Evolutionary conservation across 768 basidiomycete genomes (phyloP), one percentile per base, ranked within the genome.

Genomic region (Suillus placidus): DNA sequence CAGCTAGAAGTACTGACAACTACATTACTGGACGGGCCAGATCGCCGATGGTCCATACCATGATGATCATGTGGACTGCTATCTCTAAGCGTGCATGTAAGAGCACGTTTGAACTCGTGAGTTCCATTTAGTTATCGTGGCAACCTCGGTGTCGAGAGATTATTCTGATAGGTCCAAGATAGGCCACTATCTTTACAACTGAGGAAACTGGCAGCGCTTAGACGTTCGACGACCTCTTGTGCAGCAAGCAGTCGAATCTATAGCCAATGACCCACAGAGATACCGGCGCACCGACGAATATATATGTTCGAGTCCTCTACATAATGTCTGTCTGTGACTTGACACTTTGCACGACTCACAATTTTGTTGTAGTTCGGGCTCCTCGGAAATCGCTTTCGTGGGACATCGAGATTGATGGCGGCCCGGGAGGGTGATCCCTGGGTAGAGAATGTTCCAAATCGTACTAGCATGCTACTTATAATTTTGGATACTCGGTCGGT

Each of bases 381-480:
- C 63, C 60, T 37, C 18, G 54, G 38, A 16, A 40, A 64, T 60
- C 23, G 5, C 23, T 51, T 9, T 42, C n/a, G 38, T 42, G 43
- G 32, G 30, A 35, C 26, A 56, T 62, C 38, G 30, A 63, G 37
- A 20, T 63, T 35, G 35, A n/a, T 26, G 14, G 6, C 42, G 37
- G 55, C 30, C 79, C 79, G 34, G 76, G 77, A 9, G 80, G 81
- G 69, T 81, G 77, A 5, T 5, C 71, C 74, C 13, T 79, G 75
- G 60, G 78, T 82, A 80, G 18, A 75, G 64, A 8, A 81, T 68
- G 62, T 82, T 82, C 71, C 75, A 77, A 49, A 77, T 62, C 16
- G 68, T 73, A 2, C 73, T 61, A 62, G 49, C n/a, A 23, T 45
- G 54, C n/a, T 23, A 8, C 30, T 45, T 23, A 45, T n/a, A 12